Conservation (phyloP, 2,329 filamentous ascomycete genomes). For the Fusarium drepaniforme region DNA sequence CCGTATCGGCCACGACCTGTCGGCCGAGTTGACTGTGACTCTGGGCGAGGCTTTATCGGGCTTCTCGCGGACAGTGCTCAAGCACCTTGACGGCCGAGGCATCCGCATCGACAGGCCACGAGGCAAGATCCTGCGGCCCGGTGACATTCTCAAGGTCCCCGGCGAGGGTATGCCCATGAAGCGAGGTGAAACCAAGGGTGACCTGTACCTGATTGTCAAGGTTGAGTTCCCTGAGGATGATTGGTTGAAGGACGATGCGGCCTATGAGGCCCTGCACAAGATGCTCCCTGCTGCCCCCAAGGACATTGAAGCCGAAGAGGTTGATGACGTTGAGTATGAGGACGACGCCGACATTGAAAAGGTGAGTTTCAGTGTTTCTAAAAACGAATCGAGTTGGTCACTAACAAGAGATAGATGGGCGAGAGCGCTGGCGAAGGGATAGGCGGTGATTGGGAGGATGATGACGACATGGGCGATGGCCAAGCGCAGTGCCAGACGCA, state of each 20-base stretch:
- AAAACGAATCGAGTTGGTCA: background rate
- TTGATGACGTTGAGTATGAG: constrained; percentile 91
- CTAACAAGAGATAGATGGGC: constrained; percentile 68
- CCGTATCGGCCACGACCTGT: constrained; percentile 86
- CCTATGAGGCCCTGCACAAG: constrained; percentile 77
- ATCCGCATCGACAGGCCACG: constrained; percentile 84
- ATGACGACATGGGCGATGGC: constrained; percentile 76
- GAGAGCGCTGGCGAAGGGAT: constrained; percentile 76
- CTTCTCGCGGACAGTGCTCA: constrained; percentile 90
- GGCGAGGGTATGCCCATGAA: constrained; percentile 97
- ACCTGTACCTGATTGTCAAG: constrained; percentile 88
- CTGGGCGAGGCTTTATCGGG: constrained; percentile 88
- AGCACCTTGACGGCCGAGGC: constrained; percentile 92
- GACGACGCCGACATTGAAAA: constrained; percentile 86
- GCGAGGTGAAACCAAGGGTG: constrained; percentile 84
- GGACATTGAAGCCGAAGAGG: constrained; percentile 76
- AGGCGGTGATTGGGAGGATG: constrained; percentile 73
- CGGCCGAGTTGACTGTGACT: constrained; percentile 83
- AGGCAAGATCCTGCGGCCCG: constrained; percentile 85
- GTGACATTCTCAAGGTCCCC: constrained; percentile 84
- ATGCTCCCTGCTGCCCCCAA: constrained; percentile 76
- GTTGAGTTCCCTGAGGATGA: constrained; percentile 90
- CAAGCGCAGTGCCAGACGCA: constrained; percentile 80
- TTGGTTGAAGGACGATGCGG: constrained; percentile 81
- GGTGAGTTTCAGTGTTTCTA: constrained; percentile 56